Base-by-base conservation (phyloP, 2,329 filamentous ascomycete species). In the Penicillium corylophilum region DNA sequence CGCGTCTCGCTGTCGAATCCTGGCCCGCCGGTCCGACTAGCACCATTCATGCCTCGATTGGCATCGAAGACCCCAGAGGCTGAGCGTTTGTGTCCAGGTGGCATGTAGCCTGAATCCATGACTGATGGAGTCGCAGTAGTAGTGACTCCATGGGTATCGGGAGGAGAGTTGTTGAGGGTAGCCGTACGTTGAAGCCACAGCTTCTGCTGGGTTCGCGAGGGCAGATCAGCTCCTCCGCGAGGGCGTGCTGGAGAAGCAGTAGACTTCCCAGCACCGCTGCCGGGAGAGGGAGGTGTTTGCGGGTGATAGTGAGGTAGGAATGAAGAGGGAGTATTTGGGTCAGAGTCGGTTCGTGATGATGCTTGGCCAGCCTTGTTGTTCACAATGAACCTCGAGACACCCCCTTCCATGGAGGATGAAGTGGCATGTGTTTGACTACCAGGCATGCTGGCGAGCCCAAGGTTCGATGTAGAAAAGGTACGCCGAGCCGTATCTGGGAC, bases 221-320 rank as follows among this genome's bases (percentile, higher is more conserved):
- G 68, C 6, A 71, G 66, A 44, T 74, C 71, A n/a, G 61, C 57
- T n/a, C 69, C 68, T 3, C 69, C 68, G 4, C 63, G 63, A n/a
- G 65, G 67, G 12, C 68, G 63, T 7, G 67, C 61, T 16, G 69
- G 67, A 26, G 71, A 67, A 7, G 69, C 71, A 28, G 66, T 45
- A 54, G 54, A 51, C 60, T 72, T 67, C 22, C 36, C 56, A 40
- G 59, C 52, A 10, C 41, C 61, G 48, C 52, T 67, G 53, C 62
- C 68, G 2, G 74, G 73, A 22, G 74, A 75, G 5, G 74, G 72
- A 2, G 74, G 74, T 9, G 70, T 72, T 57, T 76, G 73, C 4
- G 74, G 75, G 54, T 76, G 74, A 55, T 77, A 77, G 55, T 77
- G 73, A 10, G 75, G 73, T 16, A 77, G 69, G 51, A 77, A 77